These are phyloP conservation scores for Brachypodium distachyon DNA, from an alignment of 202 grass and related monocot species.

Conservation along the genomic window DNA sequence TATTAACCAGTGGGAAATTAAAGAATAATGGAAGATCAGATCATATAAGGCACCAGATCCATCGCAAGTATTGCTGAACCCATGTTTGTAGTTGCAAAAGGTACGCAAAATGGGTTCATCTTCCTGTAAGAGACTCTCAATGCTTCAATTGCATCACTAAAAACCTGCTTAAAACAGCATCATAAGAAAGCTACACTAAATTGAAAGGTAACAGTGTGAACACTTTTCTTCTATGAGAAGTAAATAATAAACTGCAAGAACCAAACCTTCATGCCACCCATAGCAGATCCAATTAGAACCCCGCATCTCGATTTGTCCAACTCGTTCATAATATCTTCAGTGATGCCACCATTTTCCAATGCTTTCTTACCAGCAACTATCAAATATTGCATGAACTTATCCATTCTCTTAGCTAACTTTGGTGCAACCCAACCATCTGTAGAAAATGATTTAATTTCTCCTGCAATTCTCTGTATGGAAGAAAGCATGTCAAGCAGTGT, in stretches of 20 bases:
- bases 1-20: slow-evolving; percentile 3
- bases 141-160: slow-evolving; percentile 95
- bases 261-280: slow-evolving; percentile 93
- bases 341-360: slow-evolving; percentile 80
- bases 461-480: slow-evolving; percentile 75
- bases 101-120: slow-evolving; percentile 98
- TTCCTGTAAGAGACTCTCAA: slow-evolving; percentile 96
- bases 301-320: slow-evolving; percentile 92
- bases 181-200: slow-evolving; percentile 7
- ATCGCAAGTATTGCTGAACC: slow-evolving; percentile 99
- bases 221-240: not conserved
- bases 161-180: slow-evolving; percentile 57
- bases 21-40: slow-evolving; percentile 14
- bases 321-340: slow-evolving; percentile 69
- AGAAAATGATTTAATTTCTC: slow-evolving; percentile 95
- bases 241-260: not conserved
- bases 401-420: slow-evolving; percentile 89
- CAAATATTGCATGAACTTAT: slow-evolving; percentile 98
- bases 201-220: not conserved
- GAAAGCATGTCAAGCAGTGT: slow-evolving; percentile 1
- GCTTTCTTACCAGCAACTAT: slow-evolving; percentile 94
- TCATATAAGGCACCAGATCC: slow-evolving; percentile 68
- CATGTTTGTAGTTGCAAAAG: slow-evolving; percentile 99
- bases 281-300: slow-evolving; percentile 90
- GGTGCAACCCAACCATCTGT: slow-evolving; percentile 84